Evolutionary conservation across 2,329 filamentous ascomycete genomes (phyloP).

Genomic region (Aspergillus texensis): DNA sequence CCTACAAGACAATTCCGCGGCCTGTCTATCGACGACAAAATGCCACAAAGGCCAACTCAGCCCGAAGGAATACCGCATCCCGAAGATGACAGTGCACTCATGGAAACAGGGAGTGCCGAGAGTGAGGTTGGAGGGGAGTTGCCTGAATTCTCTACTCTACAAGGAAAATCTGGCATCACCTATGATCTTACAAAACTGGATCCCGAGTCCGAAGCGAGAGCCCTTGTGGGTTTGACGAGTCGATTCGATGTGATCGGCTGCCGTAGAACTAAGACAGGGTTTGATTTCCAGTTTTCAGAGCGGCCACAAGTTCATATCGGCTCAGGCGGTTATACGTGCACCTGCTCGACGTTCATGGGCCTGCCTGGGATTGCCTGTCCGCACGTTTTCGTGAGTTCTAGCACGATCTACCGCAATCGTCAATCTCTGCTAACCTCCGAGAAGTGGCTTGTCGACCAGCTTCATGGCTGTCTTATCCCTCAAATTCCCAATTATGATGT

Average conservation of each 20-base stretch:
- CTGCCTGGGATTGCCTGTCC: constrained; percentile 39
- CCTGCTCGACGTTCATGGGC: constrained; percentile 37
- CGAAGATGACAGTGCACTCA: constrained; percentile 16
- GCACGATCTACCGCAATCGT: not conserved
- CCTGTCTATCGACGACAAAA: constrained; percentile 41
- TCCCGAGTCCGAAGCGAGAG: constrained; percentile 33
- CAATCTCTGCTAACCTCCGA: constrained; percentile 13
- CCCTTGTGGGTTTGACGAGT: constrained; percentile 37
- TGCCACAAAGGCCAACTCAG: constrained; percentile 34
- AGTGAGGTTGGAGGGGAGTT: constrained; percentile 21
- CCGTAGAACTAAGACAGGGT: constrained; percentile 31
- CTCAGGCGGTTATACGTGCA: constrained; percentile 35
- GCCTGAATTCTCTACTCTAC: constrained; percentile 25
- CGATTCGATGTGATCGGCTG: constrained; percentile 41
- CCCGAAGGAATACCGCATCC: constrained; percentile 24
- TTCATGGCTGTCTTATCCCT: constrained; percentile 39
- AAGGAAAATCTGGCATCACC: constrained; percentile 36
- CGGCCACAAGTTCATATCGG: constrained; percentile 37
- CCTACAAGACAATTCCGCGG: constrained; percentile 42
- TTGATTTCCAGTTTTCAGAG: constrained; percentile 42
- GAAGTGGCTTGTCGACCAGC: constrained; percentile 47
- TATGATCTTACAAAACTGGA: constrained; percentile 39
- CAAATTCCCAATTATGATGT: constrained; percentile 30
- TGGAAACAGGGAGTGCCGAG: constrained; percentile 18
- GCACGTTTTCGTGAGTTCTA: constrained; percentile 45